Evolutionary conservation across 1,139 yeast species (phyloP), one percentile per base, ranked within the genome.

Genomic region (Nakaseomyces sp.): DNA sequence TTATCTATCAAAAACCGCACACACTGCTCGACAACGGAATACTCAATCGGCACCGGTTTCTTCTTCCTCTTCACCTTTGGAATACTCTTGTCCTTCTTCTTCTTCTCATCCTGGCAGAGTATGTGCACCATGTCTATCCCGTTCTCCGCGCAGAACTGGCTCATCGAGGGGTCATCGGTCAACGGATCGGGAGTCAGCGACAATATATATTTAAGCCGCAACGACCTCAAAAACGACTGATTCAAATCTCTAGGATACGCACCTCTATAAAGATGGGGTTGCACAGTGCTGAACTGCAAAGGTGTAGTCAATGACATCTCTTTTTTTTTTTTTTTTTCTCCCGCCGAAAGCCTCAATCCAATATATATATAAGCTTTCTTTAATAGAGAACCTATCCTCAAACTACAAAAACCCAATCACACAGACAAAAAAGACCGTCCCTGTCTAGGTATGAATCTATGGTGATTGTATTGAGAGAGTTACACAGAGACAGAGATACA

Each of bases 231-330:
- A 57, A 82, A 91, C n/a, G 79, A 72, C 47, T 75, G 71, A 58
- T 87, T 88, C 46, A 81, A 74, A 42, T 77, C 77, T 44, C 93
- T 73, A 1, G 97, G 97, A 55, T 84, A 85, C 1, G 94, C 82
- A 0, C 97, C 97, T 41, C 97, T 69, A 57, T 79, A 84, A 4
- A 89, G 67, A 44, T 74, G 71, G 1, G 84, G 77, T 55, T 83
- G 85, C 1, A 88, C 78, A 6, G 77, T 71, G 42, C 79, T 79
- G 64, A 83, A 91, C 51, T 88, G 72, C 48, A 88, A 70, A 1
- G 97, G 97, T 0, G 96, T 93, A 0, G 83, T 81, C 37, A 82
- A 58, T 10, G 73, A 42, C 53, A 49, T 50, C 3, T 15, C 17
- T 22, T 24, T 15, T 20, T 22, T n/a, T 5, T 24, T 15, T 35